Evolutionary conservation across 2,329 filamentous ascomycete genomes (phyloP).

Genomic region (Tympanopsis confertula): DNA sequence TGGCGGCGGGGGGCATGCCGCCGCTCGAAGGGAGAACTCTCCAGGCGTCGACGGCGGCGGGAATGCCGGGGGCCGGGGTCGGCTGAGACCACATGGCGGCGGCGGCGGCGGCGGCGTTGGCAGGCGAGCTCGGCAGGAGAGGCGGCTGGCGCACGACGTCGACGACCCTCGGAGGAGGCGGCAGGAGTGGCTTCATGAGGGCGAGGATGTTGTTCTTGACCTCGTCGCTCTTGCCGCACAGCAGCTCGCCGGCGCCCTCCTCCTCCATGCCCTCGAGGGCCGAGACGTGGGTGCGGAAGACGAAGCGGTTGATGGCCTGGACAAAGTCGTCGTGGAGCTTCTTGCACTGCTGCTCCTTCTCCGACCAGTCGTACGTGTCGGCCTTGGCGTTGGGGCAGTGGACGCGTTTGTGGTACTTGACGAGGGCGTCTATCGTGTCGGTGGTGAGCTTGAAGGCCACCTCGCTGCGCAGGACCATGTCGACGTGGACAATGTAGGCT

Average conservation of each 20-base stretch:
- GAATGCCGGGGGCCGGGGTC: constrained; percentile 50
- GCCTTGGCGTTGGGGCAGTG: constrained; percentile 84
- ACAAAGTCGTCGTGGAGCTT: constrained; percentile 95
- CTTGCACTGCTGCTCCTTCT: constrained; percentile 93
- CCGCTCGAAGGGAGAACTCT: constrained; percentile 69
- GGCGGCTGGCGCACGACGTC: constrained; percentile 81
- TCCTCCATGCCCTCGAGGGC: constrained; percentile 93
- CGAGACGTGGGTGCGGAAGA: constrained; percentile 78
- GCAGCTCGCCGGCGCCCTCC: constrained; percentile 85
- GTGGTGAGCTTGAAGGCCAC: constrained; percentile 95
- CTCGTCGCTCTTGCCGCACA: constrained; percentile 83
- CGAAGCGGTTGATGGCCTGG: constrained; percentile 93
- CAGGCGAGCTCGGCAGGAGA: constrained; percentile 70
- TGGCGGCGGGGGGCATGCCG: constrained; percentile 61
- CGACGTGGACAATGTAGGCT: constrained; percentile 96
- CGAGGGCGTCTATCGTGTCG: constrained; percentile 83
- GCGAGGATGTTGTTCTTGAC: constrained; percentile 78
- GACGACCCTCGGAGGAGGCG: constrained; percentile 75
- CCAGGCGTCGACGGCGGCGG: constrained; percentile 74
- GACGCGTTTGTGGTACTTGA: constrained; percentile 93
- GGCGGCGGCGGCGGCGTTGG: constrained; percentile 62
- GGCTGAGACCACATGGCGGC: constrained; percentile 70
- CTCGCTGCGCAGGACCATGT: constrained; percentile 96
- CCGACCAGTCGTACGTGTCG: constrained; percentile 85
- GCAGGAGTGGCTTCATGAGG: constrained; percentile 73